These are phyloP conservation scores for Salix suchowensis DNA, from an alignment of 345 rosid genomes.

Conservation along the genomic window DNA sequence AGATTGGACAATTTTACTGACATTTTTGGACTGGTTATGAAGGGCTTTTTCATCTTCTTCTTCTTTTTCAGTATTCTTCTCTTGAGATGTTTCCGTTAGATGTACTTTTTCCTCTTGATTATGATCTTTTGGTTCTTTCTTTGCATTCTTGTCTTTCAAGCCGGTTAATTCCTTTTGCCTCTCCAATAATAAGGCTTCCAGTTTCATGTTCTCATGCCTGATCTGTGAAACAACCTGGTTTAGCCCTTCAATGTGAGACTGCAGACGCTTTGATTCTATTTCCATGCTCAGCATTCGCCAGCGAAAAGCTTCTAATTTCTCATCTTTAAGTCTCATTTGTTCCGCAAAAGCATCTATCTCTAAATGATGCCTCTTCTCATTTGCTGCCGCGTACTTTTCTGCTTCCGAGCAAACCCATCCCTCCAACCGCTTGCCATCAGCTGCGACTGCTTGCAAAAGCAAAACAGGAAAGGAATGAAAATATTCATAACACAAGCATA, in stretches of 20 bases:
- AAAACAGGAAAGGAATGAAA: conserved; percentile 11
- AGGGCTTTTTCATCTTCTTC: conserved; percentile 2
- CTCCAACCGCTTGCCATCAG: conserved; percentile 48
- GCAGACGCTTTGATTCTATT: conserved; percentile 63
- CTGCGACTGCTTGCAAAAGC: conserved; percentile 36
- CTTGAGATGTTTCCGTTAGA: conserved; percentile 21
- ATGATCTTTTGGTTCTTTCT: conserved; percentile 33
- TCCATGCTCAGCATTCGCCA: conserved; percentile 73
- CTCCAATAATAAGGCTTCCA: conserved; percentile 43
- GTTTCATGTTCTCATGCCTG: conserved; percentile 48
- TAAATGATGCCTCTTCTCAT: conserved; percentile 57
- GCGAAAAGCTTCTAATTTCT: conserved; percentile 68
- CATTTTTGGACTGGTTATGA: conserved; percentile 9
- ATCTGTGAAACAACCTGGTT: conserved; percentile 55
- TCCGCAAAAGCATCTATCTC: conserved; percentile 70
- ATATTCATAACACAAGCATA: conserved; percentile 3
- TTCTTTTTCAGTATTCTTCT: conserved; percentile 26
- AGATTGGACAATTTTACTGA: conserved; percentile 33
- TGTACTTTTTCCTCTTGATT: conserved; percentile 30
- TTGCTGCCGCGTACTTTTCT: conserved; percentile 46
- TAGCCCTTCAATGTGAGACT: conserved; percentile 57
- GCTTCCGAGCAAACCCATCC: conserved; percentile 58
- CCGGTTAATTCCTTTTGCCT: conserved; percentile 50
- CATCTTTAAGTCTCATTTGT: conserved; percentile 73
- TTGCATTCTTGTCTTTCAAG: conserved; percentile 40